Evolutionary conservation across 2,329 filamentous ascomycete species (phyloP), one percentile per base, ranked within the genome.

Genomic region (Penicillium sumatraense): DNA sequence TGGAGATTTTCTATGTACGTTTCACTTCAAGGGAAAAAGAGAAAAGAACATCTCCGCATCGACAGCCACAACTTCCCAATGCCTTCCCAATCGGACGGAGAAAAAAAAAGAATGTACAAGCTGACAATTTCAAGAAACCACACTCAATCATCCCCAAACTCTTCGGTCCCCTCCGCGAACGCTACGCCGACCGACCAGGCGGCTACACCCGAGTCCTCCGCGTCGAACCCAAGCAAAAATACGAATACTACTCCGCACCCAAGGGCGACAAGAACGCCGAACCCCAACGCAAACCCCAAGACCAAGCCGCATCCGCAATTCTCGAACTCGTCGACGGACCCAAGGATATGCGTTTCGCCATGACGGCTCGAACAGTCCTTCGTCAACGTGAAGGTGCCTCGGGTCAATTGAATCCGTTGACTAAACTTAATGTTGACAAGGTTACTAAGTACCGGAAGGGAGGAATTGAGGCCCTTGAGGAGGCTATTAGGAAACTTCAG

Each of bases 151-250:
- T 98, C 53, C 89, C 90, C 52, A 98, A 96, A 77, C 86, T 99
- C 64, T 96, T 98, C 75, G 89, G 89, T 52, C 83, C 88, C 63
- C 85, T 99, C 59, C 85, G 89, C 64, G 79, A 87, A 72, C 89
- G 95, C 66, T 99, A 98, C 77, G 79, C 83, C 42, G 71, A 81
- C 51, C 86, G 95, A 46, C 89, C 90, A 1, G 95, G 95, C 59
- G 95, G 95, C 53, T 99, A 98, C 82, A 99, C 95, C 16, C 90
- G 95, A 40, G 90, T 99, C 10, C 86, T 97, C 45, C 90, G 92
- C 64, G 92, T 96, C 62, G 93, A 98, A 77, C 90, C 95, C 54
- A 85, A 89, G 68, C 91, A 93, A 74, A 65, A 66, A 60, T 61
- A 51, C 27, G 61, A 66, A 56, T 66, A 64, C 53, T 66, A 57